Evolutionary conservation across 805 yeast genomes (phyloP).

Genomic region (Kregervanrija fluxuum): DNA sequence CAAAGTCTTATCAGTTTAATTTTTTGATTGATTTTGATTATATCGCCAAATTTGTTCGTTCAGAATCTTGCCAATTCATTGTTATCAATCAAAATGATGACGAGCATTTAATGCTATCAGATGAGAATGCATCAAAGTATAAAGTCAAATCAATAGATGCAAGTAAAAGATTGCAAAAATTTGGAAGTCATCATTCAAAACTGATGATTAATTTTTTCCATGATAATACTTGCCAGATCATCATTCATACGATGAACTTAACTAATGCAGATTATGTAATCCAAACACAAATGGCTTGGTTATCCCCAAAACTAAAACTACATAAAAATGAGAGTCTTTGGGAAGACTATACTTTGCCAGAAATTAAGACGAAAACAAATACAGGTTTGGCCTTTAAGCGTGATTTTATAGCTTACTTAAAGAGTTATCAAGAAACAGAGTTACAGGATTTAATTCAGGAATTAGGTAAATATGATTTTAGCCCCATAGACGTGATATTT

Average conservation of each 20-base stretch:
- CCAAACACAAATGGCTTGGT: conserved; percentile 65
- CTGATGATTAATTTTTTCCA: conserved; percentile 52
- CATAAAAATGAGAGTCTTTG: background rate
- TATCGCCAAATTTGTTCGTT: conserved; percentile 15
- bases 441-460: conserved; percentile 23
- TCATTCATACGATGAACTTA: conserved; percentile 54
- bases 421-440: conserved; percentile 30
- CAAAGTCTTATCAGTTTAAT: conserved; percentile 27
- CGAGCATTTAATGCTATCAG: conserved; percentile 29
- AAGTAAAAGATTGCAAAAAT: conserved; percentile 21
- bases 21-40: conserved; percentile 25
- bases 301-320: conserved; percentile 37
- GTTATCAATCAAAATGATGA: conserved; percentile 29
- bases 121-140: conserved; percentile 11
- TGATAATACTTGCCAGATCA: conserved; percentile 41
- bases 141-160: conserved; percentile 25
- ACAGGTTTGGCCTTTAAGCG: conserved; percentile 33
- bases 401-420: conserved; percentile 39
- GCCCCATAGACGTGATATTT: conserved; percentile 41
- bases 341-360: conserved; percentile 3
- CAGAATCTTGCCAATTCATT: conserved; percentile 14
- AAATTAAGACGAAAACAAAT: conserved; percentile 2
- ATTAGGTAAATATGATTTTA: conserved; percentile 37
- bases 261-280: conserved; percentile 45
- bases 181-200: conserved; percentile 57